Evolutionary conservation across 1,284 basidiomycete species (phyloP).

Genomic region (Ganoderma leucocontextum): DNA sequence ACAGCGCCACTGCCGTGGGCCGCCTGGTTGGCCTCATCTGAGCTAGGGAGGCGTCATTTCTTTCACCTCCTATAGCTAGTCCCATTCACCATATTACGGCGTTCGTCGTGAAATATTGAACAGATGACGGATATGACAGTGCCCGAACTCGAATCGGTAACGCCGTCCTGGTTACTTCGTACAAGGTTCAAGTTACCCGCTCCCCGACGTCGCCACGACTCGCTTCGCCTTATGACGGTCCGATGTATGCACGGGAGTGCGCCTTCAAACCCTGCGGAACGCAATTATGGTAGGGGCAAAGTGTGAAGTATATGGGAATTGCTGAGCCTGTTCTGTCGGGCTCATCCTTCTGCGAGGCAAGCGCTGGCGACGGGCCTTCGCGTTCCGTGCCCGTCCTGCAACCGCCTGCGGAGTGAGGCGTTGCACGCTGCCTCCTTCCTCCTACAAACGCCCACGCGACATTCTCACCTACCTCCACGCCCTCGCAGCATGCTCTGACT

Average conservation of each 20-base stretch:
- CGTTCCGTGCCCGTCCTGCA: conserved; percentile 13
- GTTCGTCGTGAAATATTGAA: background rate
- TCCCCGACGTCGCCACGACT: background rate
- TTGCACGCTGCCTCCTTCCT: conserved; percentile 30
- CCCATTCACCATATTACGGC: background rate
- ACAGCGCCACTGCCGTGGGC: background rate
- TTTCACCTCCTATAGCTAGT: background rate
- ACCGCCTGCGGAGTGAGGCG: conserved; percentile 23
- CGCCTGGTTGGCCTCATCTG: background rate
- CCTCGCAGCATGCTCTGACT: conserved; percentile 35
- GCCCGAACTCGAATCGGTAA: background rate
- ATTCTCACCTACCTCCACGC: conserved; percentile 30
- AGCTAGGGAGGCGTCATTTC: background rate
- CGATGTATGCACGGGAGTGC: background rate
- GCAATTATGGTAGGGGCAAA: background rate
- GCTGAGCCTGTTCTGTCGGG: background rate
- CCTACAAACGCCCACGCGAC: conserved; percentile 27
- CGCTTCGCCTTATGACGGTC: background rate
- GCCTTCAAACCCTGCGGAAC: background rate
- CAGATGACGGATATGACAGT: conserved; percentile 6
- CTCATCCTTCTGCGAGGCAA: background rate
- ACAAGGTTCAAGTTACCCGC: conserved; percentile 10
- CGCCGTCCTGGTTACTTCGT: conserved; percentile 8
- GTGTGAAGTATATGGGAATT: conserved; percentile 3
- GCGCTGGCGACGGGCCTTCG: conserved; percentile 2